Conservation (phyloP, 306 rosid species). For the Prunus kanzakura region DNA sequence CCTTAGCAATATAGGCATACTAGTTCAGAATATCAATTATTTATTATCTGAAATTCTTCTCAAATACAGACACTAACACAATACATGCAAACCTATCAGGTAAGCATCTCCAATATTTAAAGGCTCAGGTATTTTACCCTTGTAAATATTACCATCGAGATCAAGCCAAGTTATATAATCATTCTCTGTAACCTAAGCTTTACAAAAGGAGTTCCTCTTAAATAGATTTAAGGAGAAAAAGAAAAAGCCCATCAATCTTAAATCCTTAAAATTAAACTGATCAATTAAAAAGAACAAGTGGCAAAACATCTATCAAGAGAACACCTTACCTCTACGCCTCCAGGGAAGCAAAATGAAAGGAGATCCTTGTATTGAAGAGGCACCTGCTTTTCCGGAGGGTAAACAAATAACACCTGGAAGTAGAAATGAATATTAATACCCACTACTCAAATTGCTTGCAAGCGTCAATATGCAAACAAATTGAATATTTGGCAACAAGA, state of each 20-base stretch:
- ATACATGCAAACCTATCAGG: no score
- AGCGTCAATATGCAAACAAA: conserved; percentile 1
- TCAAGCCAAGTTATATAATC: background rate
- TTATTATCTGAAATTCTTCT: background rate
- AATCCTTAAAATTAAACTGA: background rate
- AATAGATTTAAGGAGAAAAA: background rate
- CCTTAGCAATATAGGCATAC: background rate
- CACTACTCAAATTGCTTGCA: background rate
- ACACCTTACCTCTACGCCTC: conserved; percentile 81
- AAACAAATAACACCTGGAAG: conserved; percentile 78
- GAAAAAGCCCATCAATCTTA: background rate
- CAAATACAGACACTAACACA: no score
- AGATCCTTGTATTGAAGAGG: conserved; percentile 88
- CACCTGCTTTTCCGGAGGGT: conserved; percentile 82
- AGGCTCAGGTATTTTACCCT: no score
- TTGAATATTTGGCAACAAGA: background rate
- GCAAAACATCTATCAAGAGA: conserved; percentile 11
- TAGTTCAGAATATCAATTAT: background rate
- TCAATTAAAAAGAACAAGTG: background rate
- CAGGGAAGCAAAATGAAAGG: conserved; percentile 92
- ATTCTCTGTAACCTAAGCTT: background rate
- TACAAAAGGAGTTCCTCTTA: background rate
- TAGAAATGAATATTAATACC: background rate
- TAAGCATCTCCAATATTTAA: no score
- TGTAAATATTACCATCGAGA: background rate